Percentiles rank a stretch among this genome's conserved stretches.
phyloP scores from a whole-genome alignment of 2,329 filamentous ascomycete genomes.

The Penicillium capsulatum region DNA sequence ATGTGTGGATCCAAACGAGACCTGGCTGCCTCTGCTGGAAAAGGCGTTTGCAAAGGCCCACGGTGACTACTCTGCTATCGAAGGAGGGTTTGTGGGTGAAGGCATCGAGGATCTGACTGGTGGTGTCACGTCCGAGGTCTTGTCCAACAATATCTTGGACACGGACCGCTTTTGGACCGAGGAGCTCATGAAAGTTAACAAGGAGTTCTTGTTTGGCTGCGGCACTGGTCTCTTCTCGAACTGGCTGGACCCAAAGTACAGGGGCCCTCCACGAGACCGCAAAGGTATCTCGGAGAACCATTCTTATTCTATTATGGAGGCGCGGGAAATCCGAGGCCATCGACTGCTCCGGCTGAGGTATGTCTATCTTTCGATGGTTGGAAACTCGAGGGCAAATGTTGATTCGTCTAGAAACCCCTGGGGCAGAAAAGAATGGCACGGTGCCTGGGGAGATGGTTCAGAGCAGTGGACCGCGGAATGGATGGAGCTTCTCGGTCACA shows the following conservation, averaged over 20 bases:
- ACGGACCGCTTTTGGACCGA: slow-evolving; percentile 79
- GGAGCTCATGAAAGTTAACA: slow-evolving; percentile 73
- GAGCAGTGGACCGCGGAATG: slow-evolving; percentile 80
- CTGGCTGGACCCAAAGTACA: slow-evolving; percentile 38
- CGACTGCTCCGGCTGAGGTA: slow-evolving; percentile 61
- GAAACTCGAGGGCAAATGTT: slow-evolving; percentile 7
- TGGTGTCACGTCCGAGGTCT: slow-evolving; percentile 47
- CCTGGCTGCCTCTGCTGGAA: slow-evolving; percentile 74
- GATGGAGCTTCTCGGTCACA: slow-evolving; percentile 67
- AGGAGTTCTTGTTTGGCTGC: slow-evolving; percentile 61
- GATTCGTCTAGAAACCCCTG: slow-evolving; percentile 63
- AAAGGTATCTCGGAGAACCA: slow-evolving; percentile 48
- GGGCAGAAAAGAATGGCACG: slow-evolving; percentile 77
- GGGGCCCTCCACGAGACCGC: slow-evolving; percentile 35
- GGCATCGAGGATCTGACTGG: slow-evolving; percentile 57
- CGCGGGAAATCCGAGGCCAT: slow-evolving; percentile 57
- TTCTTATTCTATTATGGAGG: slow-evolving; percentile 58
- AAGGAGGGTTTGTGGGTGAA: slow-evolving; percentile 67
- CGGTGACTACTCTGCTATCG: slow-evolving; percentile 70
- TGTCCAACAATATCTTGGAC: slow-evolving; percentile 50
- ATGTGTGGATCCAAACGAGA: slow-evolving; percentile 71
- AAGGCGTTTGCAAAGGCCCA: slow-evolving; percentile 84
- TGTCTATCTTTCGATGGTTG: slow-evolving; percentile 9
- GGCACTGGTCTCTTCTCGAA: slow-evolving; percentile 46
- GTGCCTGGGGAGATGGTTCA: slow-evolving; percentile 76